These are phyloP conservation scores for Prunus persica DNA, from an alignment of 306 rosid species.

Conservation along the genomic window DNA sequence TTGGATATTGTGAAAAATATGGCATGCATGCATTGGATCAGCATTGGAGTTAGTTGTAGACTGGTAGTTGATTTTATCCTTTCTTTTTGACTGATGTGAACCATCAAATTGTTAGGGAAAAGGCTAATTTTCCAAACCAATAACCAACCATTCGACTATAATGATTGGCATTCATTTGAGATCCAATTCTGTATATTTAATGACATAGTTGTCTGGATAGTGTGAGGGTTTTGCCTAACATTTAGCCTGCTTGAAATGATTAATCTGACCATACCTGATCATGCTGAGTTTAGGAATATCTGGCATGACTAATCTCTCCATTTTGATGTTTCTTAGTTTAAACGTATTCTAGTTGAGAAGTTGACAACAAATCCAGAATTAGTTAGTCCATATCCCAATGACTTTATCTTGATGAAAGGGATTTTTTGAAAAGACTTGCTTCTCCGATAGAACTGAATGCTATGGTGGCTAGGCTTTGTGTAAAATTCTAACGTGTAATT, in stretches of 20 bases:
- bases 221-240: constrained; percentile 16
- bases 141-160: background rate
- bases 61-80: constrained; percentile 26
- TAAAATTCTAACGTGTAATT: background rate
- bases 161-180: constrained; percentile 14
- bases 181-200: constrained; percentile 1
- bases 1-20: constrained; percentile 6
- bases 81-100: background rate
- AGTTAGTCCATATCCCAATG: background rate
- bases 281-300: constrained; percentile 8
- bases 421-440: background rate
- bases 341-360: background rate
- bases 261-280: constrained; percentile 2
- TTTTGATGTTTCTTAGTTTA: background rate
- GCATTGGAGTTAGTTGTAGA: constrained; percentile 35
- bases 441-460: background rate
- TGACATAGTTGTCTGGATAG: background rate
- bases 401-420: constrained; percentile 3
- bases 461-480: background rate
- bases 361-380: background rate
- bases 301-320: background rate
- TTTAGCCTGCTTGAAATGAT: constrained; percentile 20
- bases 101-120: background rate
- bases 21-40: constrained; percentile 7
- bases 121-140: background rate